Base-by-base conservation (phyloP, 345 rosid species). In the Aethionema arabicum region DNA sequence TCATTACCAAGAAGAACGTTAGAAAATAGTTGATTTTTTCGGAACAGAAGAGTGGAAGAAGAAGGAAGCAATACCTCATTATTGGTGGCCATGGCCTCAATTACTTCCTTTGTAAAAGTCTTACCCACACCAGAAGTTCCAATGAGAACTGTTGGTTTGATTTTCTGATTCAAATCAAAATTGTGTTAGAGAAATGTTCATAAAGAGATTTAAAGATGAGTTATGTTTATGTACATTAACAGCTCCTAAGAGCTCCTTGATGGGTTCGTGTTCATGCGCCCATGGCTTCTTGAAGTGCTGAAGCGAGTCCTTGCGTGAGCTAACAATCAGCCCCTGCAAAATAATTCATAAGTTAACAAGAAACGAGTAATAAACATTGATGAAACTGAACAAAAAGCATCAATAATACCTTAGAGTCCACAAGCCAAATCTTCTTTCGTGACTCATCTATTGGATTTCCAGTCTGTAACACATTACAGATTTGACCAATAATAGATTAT, bases 281-380 rank as follows among this genome's bases (percentile, higher is more conserved):
- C 95, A 90, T 16, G 97, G 96, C 85, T 83, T 68, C 85, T 93
- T 87, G 72, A 90, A 93, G 66, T 93, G 96, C 63, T 93, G 99
- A 75, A 90, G 90, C 0, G 90, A 83, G 64, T 84, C 87, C 56
- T 66, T 75, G 4, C 97, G 87, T 15, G 90, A 83, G 32, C 74
- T 78, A 59, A 87, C 87, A 50, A 93, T 84, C 69, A 93, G 73
- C 63, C 97, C 99, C 97, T 88, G 79, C 12, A 71, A 56, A 8
- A 56, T 40, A 6, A 48, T 7, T 53, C 74, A 5, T 39, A 8
- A 53, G 13, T 65, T 11, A 59, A 47, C 13, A 66, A 52, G 21
- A 60, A 59, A 36, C 8, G 13, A 37, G 12, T 11, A 11, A 7
- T 10, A 9, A 51, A 36, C 5, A 30, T 47, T n/a, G 27, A 60